Percentiles rank a stretch among this genome's conserved stretches.
phyloP scores from a whole-genome alignment of 345 rosid species.

The Gossypium longicalyx region DNA sequence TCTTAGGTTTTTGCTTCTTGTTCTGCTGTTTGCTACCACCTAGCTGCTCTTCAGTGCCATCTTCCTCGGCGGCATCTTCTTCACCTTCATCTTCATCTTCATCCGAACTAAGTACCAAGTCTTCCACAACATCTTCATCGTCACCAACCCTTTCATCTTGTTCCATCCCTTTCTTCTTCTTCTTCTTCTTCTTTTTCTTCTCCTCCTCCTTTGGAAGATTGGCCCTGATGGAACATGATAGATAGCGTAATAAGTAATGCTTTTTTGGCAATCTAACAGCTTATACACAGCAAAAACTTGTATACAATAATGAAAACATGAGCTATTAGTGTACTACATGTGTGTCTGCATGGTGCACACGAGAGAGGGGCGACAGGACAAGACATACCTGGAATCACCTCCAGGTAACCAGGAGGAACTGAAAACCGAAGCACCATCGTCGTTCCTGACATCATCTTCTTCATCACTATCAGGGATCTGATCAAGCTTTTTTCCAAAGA shows the following conservation, averaged over 20 bases:
- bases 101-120: slow-evolving; percentile 81
- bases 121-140: slow-evolving; percentile 88
- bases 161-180: slow-evolving; percentile 31
- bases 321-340: neutral
- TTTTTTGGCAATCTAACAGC: neutral
- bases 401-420: slow-evolving; percentile 88
- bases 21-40: neutral
- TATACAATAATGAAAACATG: neutral
- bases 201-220: slow-evolving; percentile 41
- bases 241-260: neutral
- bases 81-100: slow-evolving; percentile 44
- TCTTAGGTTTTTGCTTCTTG: slow-evolving; percentile 11
- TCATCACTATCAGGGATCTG: slow-evolving; percentile 43
- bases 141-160: slow-evolving; percentile 30
- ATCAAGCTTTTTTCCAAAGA: slow-evolving; percentile 38
- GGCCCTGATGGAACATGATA: slow-evolving; percentile 30
- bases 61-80: slow-evolving; percentile 40
- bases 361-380: slow-evolving; percentile 5
- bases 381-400: slow-evolving; percentile 49
- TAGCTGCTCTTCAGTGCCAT: slow-evolving; percentile 20
- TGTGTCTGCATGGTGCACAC: neutral
- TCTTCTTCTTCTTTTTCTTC: slow-evolving; percentile 37
- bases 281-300: neutral
- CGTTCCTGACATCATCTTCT: slow-evolving; percentile 41
- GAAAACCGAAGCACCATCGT: slow-evolving; percentile 58